phyloP scores from a whole-genome alignment of 768 basidiomycete genomes.

The Antrodiella citrinella region DNA sequence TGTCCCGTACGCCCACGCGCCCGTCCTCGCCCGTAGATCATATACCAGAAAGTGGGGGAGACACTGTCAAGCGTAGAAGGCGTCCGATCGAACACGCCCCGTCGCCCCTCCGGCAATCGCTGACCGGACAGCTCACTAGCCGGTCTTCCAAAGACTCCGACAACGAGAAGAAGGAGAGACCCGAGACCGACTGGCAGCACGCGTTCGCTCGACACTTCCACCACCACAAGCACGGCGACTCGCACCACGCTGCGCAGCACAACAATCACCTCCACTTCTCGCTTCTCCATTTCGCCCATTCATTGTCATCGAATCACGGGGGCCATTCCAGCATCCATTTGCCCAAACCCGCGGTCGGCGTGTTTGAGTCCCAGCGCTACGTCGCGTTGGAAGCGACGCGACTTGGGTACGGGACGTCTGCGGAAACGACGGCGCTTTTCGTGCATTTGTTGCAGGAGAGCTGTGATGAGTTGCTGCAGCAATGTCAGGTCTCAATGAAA shows the following conservation, averaged over 20 bases:
- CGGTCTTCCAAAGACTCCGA: neutral
- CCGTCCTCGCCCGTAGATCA: constrained; percentile 22
- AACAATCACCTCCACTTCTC: constrained; percentile 17
- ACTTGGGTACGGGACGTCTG: constrained; percentile 40
- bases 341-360: constrained; percentile 52
- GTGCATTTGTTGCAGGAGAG: constrained; percentile 40
- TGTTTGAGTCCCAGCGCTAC: constrained; percentile 67
- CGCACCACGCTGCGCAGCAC: constrained; percentile 11
- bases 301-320: neutral
- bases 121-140: constrained; percentile 12
- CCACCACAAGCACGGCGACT: constrained; percentile 12
- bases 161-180: neutral
- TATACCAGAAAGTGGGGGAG: neutral
- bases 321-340: constrained; percentile 1
- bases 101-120: constrained; percentile 12
- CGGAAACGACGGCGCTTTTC: constrained; percentile 33
- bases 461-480: constrained; percentile 44
- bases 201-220: neutral
- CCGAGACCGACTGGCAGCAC: neutral
- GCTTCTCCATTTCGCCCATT: constrained; percentile 18
- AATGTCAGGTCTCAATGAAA: constrained; percentile 31
- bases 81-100: neutral
- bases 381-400: constrained; percentile 55
- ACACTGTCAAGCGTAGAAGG: neutral
- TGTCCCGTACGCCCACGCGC: constrained; percentile 30